Base-by-base conservation (phyloP, 768 basidiomycete genomes). In the Auriculariales sp. region DNA sequence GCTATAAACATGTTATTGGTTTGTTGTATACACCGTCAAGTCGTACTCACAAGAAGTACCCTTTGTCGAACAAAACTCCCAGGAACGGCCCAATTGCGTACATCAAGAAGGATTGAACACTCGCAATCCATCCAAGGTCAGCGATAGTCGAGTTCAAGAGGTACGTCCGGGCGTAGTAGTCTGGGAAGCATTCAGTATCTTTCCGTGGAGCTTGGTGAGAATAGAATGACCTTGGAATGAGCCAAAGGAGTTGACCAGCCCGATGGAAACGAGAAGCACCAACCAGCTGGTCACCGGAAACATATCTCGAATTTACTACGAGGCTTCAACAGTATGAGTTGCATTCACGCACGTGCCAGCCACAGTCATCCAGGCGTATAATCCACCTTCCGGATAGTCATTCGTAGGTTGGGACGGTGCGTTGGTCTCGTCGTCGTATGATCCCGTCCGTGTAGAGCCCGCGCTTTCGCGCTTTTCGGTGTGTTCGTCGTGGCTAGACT, bases 21-120 rank as follows among this genome's bases (percentile, higher is more conserved):
- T 73, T 48, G 48, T n/a, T 30, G 31, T n/a, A 17, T 35, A 29
- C 22, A 33, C 29, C 31, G 17, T 28, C 36, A 19, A 30, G 24
- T 31, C 24, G n/a, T 36, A 11, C 15, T 24, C 35, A 15, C 53
- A 68, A 71, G 72, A 74, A 75, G 58, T 74, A 72, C 46, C 77
- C 77, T 19, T 64, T 65, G 46, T 78, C 77, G 54, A 74, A 74
- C 4, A 69, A 58, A 42, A 70, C 65, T 10, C 77, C 77, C 3
- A 68, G 64, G 39, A 72, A 47, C 25, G 74, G 58, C 1, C 74
- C 73, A 32, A 64, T 62, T 2, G 69, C 63, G 30, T 76, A 59
- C 19, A 71, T 61, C 14, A 77, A 59, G 48, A 72, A 68, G 10
- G 74, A 59, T 47, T 78, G 73, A 7, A 66, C 61, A 28, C 74